These are phyloP conservation scores for Penstemon davidsonii DNA, from an alignment of 257 asterid genomes.

Conservation along the genomic window DNA sequence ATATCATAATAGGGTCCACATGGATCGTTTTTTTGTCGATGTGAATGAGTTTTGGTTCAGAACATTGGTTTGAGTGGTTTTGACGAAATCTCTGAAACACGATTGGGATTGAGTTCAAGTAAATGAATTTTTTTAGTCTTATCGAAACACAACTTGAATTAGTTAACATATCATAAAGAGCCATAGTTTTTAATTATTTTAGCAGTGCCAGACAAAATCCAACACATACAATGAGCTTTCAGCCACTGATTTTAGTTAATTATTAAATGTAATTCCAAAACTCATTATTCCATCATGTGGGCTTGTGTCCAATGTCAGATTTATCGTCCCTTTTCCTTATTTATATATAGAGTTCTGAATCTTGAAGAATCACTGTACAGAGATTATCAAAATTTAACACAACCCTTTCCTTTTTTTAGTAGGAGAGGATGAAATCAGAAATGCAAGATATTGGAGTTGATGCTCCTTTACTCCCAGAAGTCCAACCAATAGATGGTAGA, in stretches of 20 bases:
- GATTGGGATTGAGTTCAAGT: too few relatives aligned
- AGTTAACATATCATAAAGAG: too few relatives aligned
- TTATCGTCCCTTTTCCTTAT: neutral
- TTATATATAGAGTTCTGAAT: neutral
- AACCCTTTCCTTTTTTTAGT: neutral
- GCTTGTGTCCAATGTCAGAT: slow-evolving; percentile 4
- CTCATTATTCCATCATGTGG: neutral
- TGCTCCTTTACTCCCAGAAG: slow-evolving; percentile 58
- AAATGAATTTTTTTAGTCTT: too few relatives aligned
- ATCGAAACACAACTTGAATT: too few relatives aligned
- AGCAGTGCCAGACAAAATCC: neutral
- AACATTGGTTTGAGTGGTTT: too few relatives aligned
- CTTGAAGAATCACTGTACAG: neutral
- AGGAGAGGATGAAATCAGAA: slow-evolving; percentile 36
- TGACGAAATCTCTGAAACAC: too few relatives aligned
- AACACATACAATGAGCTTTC: neutral
- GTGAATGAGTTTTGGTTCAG: too few relatives aligned
- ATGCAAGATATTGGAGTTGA: slow-evolving; percentile 37
- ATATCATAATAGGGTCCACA: too few relatives aligned
- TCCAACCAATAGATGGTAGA: slow-evolving; percentile 24
- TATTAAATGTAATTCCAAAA: neutral
- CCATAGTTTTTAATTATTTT: neutral
- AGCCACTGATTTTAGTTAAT: neutral
- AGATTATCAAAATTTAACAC: neutral
- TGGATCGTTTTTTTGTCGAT: too few relatives aligned